Base-by-base conservation (phyloP, 164 flowering plant genomes). In the Nymphaea thermarum region DNA sequence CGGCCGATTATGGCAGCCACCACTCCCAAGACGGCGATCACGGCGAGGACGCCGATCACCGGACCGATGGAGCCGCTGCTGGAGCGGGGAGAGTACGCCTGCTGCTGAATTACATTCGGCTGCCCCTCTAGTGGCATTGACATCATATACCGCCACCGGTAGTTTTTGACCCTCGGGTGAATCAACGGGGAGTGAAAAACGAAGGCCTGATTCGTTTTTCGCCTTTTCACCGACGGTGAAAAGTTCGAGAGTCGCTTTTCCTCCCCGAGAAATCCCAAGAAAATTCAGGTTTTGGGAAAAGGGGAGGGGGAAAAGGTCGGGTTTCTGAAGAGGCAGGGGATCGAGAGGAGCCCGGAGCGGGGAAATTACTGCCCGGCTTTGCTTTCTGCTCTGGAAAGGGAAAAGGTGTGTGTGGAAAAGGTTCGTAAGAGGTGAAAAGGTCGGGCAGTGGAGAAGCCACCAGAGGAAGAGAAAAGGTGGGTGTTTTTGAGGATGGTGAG, bases 11-110 rank as follows among this genome's bases (percentile, higher is more conserved):
- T 80, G 3, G 81, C 89, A 2, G 96, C 86, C 0, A 84, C 66
- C 14, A 83, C 76, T 1, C 97, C 88, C 5, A 90, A 66, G 2
- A 90, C 68, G 12, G 78, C 68, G 64, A 90, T 80, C 75, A 87
- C 82, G 2, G 87, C 85, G 0, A 90, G 79, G 43, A 86, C 94
- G 1, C 77, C 94, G n/a, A 90, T 88, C 6, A 88, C 83, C 4
- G 97, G 85, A 3, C 96, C 93, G 5, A 86, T 74, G 4, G 91
- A 86, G 59, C 87, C 89, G 68, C 78, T 83, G 47, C 81, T 78
- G 47, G 86, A 65, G 65, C 80, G 84, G 55, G 77, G 65, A 43
- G 77, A 55, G 14, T 51, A 51, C 57, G 80, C 71, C 60, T 80
- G 77, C 53, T 74, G 79, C 53, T 59, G 55, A 65, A 71, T 67